Conservation (phyloP, 495 filamentous ascomycete species). For the Cairneyella variabilis region DNA sequence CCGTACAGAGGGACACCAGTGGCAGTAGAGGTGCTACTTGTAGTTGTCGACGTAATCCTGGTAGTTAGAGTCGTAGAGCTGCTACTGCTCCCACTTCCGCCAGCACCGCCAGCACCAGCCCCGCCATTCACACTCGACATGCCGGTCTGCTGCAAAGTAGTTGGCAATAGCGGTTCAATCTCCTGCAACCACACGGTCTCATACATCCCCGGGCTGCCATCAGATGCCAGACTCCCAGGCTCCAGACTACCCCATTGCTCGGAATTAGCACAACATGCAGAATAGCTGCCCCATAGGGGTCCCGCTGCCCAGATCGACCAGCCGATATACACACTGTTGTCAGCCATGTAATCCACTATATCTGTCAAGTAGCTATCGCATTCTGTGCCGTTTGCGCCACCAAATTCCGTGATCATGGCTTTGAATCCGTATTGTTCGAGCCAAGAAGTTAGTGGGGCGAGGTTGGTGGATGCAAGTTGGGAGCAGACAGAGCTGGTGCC, state of each 20-base stretch:
- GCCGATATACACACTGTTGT: constrained; percentile 48
- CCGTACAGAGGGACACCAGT: background rate
- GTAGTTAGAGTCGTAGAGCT: background rate
- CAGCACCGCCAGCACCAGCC: background rate
- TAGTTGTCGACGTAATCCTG: background rate
- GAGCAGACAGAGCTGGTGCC: constrained; percentile 38
- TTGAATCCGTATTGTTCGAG: constrained; percentile 44
- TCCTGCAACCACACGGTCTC: constrained; percentile 41
- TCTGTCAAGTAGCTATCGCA: constrained; percentile 40
- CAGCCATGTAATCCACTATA: constrained; percentile 44
- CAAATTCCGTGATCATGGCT: constrained; percentile 52
- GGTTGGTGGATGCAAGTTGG: constrained; percentile 34
- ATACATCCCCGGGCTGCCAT: constrained; percentile 42
- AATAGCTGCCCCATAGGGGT: constrained; percentile 43
- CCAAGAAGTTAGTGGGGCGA: constrained; percentile 43
- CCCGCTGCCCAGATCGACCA: constrained; percentile 53
- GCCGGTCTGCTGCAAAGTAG: constrained; percentile 29
- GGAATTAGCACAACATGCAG: constrained; percentile 45
- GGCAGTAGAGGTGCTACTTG: background rate
- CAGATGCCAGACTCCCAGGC: constrained; percentile 39
- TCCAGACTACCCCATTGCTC: constrained; percentile 41
- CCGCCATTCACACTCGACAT: constrained; percentile 12
- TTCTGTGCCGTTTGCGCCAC: constrained; percentile 42
- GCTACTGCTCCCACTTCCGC: background rate
- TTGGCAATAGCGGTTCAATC: constrained; percentile 40